phyloP scores from a whole-genome alignment of 1,284 basidiomycete species.

The Vanrija sp. region DNA sequence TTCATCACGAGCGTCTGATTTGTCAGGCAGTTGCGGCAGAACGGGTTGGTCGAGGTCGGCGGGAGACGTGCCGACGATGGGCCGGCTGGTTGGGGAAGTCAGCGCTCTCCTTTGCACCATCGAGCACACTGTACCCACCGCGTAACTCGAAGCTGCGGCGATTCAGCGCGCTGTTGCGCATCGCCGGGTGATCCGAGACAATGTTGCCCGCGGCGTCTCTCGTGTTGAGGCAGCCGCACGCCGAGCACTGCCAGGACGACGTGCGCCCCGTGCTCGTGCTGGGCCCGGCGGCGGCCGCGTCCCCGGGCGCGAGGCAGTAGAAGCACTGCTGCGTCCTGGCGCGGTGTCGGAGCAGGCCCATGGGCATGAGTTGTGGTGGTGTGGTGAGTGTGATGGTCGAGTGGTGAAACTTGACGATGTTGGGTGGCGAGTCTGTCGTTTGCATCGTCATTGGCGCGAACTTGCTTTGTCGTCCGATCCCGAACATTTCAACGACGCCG shows the following conservation, averaged over 20 bases:
- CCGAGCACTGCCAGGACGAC: slow-evolving; percentile 42
- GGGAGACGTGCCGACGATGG: slow-evolving; percentile 32
- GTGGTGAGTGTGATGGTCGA: neutral
- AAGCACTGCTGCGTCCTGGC: slow-evolving; percentile 37
- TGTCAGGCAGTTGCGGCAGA: slow-evolving; percentile 82
- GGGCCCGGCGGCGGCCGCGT: slow-evolving; percentile 13
- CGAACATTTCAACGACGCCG: too few species aligned
- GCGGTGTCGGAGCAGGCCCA: slow-evolving; percentile 16
- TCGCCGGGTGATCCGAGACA: slow-evolving; percentile 76
- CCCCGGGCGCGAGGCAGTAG: slow-evolving; percentile 36
- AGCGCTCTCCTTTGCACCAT: neutral
- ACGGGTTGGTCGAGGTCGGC: slow-evolving; percentile 50
- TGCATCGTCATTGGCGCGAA: neutral
- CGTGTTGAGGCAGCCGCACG: slow-evolving; percentile 45
- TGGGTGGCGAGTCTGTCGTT: neutral
- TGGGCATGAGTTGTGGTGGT: neutral
- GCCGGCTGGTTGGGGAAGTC: slow-evolving; percentile 14
- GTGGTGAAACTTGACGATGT: neutral
- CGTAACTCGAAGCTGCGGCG: slow-evolving; percentile 64
- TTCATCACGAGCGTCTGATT: slow-evolving; percentile 83
- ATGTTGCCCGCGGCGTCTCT: slow-evolving; percentile 60
- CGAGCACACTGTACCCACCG: slow-evolving; percentile 57
- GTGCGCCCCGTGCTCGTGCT: slow-evolving; percentile 15
- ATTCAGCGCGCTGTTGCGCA: slow-evolving; percentile 73
- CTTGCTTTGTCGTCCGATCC: neutral